phyloP scores from a whole-genome alignment of 768 basidiomycete genomes.

The Gymnopilus junonius region DNA sequence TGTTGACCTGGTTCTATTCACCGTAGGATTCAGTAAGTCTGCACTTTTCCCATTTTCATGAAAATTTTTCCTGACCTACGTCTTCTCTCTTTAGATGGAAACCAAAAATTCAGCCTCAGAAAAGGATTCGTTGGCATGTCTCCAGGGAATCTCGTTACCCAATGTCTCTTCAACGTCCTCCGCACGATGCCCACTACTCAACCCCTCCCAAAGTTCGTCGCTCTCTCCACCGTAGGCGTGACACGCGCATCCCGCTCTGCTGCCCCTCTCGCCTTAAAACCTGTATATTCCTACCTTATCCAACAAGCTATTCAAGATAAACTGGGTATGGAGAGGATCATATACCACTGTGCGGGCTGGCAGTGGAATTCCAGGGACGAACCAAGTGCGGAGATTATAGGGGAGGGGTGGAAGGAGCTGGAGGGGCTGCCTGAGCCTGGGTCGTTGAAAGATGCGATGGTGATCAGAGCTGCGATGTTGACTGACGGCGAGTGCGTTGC shows the following conservation, averaged over 20 bases:
- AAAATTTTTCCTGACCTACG: neutral
- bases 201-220: constrained; percentile 46
- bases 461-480: constrained; percentile 60
- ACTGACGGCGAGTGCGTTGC: constrained; percentile 49
- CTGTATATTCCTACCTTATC: constrained; percentile 51
- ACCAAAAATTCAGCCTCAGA: constrained; percentile 26
- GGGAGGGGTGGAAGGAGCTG: constrained; percentile 41
- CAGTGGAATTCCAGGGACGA: constrained; percentile 45
- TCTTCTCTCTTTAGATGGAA: constrained; percentile 16
- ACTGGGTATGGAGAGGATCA: constrained; percentile 54
- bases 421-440: constrained; percentile 47
- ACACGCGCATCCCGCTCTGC: constrained; percentile 43
- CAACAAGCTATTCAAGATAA: constrained; percentile 61
- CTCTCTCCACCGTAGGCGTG: constrained; percentile 54
- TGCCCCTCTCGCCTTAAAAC: constrained; percentile 50
- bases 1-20: constrained; percentile 60
- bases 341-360: constrained; percentile 53
- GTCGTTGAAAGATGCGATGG: constrained; percentile 45
- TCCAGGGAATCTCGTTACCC: constrained; percentile 60
- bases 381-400: constrained; percentile 43
- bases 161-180: constrained; percentile 56
- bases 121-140: constrained; percentile 53
- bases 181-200: constrained; percentile 49
- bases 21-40: constrained; percentile 53
- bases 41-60: neutral